Evolutionary conservation across 352 stramenopile species (phyloP).

Genomic region (Phytophthora sp.): DNA sequence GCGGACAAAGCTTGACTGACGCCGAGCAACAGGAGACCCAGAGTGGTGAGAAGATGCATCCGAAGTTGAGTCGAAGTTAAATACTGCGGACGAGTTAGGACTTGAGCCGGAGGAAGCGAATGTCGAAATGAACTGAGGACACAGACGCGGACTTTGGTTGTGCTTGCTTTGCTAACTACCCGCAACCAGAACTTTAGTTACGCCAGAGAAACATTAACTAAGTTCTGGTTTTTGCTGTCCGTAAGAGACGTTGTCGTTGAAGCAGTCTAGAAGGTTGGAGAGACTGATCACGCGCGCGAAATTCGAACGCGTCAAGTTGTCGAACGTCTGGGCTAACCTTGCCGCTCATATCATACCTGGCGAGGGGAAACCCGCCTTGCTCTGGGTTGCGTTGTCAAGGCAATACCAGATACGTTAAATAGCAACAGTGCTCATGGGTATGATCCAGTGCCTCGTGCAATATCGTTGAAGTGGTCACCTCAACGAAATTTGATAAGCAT

Average conservation of each 20-base stretch:
- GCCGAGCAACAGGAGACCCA: conserved; percentile 26
- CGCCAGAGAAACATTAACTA: too few species aligned
- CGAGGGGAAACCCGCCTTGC: too few species aligned
- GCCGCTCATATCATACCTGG: conserved; percentile 5
- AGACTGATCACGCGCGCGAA: too few species aligned
- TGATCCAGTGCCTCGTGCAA: too few species aligned
- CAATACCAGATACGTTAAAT: too few species aligned
- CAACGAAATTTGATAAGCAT: too few species aligned
- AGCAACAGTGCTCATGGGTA: too few species aligned
- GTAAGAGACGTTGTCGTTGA: conserved; percentile 20
- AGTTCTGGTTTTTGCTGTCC: conserved; percentile 29
- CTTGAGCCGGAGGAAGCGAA: conserved; percentile 34
- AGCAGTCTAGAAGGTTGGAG: conserved; percentile 11
- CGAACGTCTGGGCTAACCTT: conserved; percentile 20
- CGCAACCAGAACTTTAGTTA: neutral
- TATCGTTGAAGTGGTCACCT: too few species aligned
- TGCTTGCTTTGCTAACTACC: neutral
- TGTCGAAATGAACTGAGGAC: conserved; percentile 33
- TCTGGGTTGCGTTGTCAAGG: too few species aligned
- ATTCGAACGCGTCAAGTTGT: conserved; percentile 13
- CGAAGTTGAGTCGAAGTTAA: conserved; percentile 1
- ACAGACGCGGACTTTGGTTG: neutral
- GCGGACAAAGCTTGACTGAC: conserved; percentile 21
- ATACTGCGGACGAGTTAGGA: conserved; percentile 4
- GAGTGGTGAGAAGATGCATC: conserved; percentile 24